phyloP scores from a whole-genome alignment of 352 stramenopile genomes.

The Phytophthora sp. region DNA sequence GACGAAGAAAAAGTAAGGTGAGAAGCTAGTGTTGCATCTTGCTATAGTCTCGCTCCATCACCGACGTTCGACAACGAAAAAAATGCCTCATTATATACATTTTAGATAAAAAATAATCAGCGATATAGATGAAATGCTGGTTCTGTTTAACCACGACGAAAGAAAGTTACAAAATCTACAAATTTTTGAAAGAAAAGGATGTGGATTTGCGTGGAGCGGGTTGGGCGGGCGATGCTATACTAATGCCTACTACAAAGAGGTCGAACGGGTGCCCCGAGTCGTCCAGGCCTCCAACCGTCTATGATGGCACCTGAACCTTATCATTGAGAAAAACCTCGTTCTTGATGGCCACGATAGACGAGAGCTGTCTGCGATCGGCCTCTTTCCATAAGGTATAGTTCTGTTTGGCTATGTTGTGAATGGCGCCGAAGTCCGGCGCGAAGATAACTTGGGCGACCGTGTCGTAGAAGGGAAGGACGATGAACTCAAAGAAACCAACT shows the following conservation, averaged over 20 bases:
- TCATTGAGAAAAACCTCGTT: slow-evolving; percentile 80
- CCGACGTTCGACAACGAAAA: too few species aligned
- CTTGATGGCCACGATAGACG: slow-evolving; percentile 84
- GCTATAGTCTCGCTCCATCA: too few species aligned
- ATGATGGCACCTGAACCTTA: slow-evolving; percentile 59
- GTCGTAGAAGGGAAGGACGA: slow-evolving; percentile 84
- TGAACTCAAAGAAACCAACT: slow-evolving; percentile 89
- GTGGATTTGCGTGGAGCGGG: slow-evolving; percentile 35
- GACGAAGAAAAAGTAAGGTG: neutral
- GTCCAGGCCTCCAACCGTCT: slow-evolving; percentile 30
- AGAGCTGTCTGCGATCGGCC: slow-evolving; percentile 75
- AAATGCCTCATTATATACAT: too few species aligned
- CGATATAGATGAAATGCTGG: too few species aligned
- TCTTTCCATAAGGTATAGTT: slow-evolving; percentile 90
- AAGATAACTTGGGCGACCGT: slow-evolving; percentile 82
- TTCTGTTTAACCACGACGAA: too few species aligned
- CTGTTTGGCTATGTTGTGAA: slow-evolving; percentile 80
- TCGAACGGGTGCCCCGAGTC: slow-evolving; percentile 31
- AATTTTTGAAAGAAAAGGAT: slow-evolving; percentile 29
- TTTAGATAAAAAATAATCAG: too few species aligned
- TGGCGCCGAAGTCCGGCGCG: slow-evolving; percentile 66
- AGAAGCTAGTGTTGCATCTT: neutral
- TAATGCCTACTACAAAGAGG: slow-evolving; percentile 41
- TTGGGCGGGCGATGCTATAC: slow-evolving; percentile 35
- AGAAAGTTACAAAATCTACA: slow-evolving; percentile 1